A percentile compares a stretch with the other conserved stretches of the same genome.
Evolutionary conservation across 2,329 filamentous ascomycete genomes (phyloP).

Genomic region (Penicillium sp.): DNA sequence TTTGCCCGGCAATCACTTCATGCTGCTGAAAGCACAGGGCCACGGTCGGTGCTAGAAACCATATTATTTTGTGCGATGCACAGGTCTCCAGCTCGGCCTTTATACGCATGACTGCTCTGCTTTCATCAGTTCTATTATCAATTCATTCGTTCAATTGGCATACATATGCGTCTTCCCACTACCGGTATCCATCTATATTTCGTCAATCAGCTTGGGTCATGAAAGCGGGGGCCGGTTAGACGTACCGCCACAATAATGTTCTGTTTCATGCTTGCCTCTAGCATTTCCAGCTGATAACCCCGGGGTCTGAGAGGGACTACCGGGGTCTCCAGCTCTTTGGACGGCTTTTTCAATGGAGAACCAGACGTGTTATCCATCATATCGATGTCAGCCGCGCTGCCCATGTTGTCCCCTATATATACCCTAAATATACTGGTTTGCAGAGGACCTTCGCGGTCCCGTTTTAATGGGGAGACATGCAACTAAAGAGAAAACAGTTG

Average conservation of each 20-base stretch:
- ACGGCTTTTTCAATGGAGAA: not conserved
- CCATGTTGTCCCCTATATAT: not conserved
- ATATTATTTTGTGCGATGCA: constrained; percentile 62
- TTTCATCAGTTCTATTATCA: not conserved
- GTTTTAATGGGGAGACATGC: not conserved
- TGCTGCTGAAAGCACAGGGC: constrained; percentile 70
- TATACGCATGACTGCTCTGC: constrained; percentile 70
- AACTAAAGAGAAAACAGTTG: not conserved
- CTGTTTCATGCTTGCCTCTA: constrained; percentile 66
- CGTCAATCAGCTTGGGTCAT: not conserved
- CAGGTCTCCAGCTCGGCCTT: constrained; percentile 64
- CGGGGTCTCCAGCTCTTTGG: no score
- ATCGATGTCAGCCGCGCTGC: not conserved
- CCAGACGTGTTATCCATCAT: constrained; percentile 8
- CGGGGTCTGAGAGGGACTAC: constrained; percentile 40
- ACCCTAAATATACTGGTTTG: no score
- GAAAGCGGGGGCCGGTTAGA: not conserved
- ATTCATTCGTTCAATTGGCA: constrained; percentile 31
- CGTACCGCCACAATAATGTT: constrained; percentile 74
- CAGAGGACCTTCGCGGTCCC: not conserved
- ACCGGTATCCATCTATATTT: constrained; percentile 73
- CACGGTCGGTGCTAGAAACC: constrained; percentile 75
- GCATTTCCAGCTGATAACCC: constrained; percentile 77
- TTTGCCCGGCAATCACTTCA: constrained; percentile 62
- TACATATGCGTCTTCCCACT: constrained; percentile 80